Conservation (phyloP, 2,329 filamentous ascomycete genomes). For the Pseudogymnoascus sp. region DNA sequence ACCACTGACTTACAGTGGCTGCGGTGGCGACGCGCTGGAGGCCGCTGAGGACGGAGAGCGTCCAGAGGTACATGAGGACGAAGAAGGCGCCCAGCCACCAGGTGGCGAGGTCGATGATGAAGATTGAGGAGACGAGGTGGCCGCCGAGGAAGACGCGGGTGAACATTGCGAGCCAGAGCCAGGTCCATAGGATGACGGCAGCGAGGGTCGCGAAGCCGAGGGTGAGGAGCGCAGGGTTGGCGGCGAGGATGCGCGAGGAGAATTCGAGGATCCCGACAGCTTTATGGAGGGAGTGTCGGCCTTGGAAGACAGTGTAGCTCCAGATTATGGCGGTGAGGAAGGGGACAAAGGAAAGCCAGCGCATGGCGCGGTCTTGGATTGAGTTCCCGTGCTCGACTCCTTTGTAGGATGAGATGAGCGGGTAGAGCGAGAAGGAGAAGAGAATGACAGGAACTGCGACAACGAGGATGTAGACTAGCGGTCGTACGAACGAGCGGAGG, state of each 20-base stretch:
- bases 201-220: slow-evolving; percentile 74
- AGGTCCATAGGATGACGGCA: slow-evolving; percentile 79
- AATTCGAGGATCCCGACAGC: slow-evolving; percentile 89
- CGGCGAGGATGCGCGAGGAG: slow-evolving; percentile 74
- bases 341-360: slow-evolving; percentile 74
- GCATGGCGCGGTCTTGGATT: slow-evolving; percentile 82
- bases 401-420: slow-evolving; percentile 82
- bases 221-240: slow-evolving; percentile 72
- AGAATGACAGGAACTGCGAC: slow-evolving; percentile 79
- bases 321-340: slow-evolving; percentile 65
- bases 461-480: slow-evolving; percentile 72
- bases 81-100: slow-evolving; percentile 96
- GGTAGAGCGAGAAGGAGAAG: slow-evolving; percentile 83
- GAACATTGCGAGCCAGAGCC: slow-evolving; percentile 96
- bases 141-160: slow-evolving; percentile 91
- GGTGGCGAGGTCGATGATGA: slow-evolving; percentile 77
- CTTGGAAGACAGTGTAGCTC: slow-evolving; percentile 74
- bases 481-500: slow-evolving; percentile 76
- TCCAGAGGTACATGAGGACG: slow-evolving; percentile 93
- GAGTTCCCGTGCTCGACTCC: slow-evolving; percentile 64
- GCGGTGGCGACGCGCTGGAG: slow-evolving; percentile 87
- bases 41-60: slow-evolving; percentile 74
- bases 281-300: slow-evolving; percentile 70
- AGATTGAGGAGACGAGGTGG: slow-evolving; percentile 62
- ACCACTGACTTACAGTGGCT: slow-evolving; percentile 96